Evolutionary conservation across 495 filamentous ascomycete species (phyloP).

Genomic region (Sordaria brevicollis): DNA sequence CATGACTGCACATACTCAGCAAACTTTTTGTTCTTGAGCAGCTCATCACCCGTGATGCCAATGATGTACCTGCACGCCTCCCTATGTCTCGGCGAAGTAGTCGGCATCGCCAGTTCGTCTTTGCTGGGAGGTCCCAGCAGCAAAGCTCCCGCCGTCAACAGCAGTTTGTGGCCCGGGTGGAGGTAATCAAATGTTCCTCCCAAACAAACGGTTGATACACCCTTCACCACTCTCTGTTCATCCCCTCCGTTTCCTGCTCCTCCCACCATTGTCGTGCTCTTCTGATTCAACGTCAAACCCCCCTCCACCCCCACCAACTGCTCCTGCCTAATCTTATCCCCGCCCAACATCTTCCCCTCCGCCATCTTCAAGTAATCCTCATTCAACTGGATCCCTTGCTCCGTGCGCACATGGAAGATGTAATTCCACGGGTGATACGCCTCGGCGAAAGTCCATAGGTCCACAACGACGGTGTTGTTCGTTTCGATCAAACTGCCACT

Average conservation of each 20-base stretch:
- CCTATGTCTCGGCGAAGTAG: not conserved
- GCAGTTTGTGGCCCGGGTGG: constrained; percentile 89
- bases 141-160: constrained; percentile 76
- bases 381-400: constrained; percentile 40
- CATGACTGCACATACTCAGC: constrained; percentile 69
- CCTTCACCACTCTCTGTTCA: not conserved
- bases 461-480: constrained; percentile 48
- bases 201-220: constrained; percentile 48
- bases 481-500: constrained; percentile 12
- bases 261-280: not conserved
- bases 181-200: constrained; percentile 97
- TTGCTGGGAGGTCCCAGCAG: constrained; percentile 46
- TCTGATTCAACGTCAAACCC: constrained; percentile 30
- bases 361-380: constrained; percentile 31
- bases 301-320: constrained; percentile 36
- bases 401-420: constrained; percentile 55
- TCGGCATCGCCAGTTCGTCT: constrained; percentile 4
- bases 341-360: constrained; percentile 30
- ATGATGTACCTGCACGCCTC: constrained; percentile 51
- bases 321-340: constrained; percentile 28
- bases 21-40: constrained; percentile 82
- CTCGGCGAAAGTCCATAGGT: constrained; percentile 53
- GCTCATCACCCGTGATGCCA: constrained; percentile 78
- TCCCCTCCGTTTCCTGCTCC: not conserved
- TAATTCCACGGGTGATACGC: constrained; percentile 57